Evolutionary conservation across 768 basidiomycete species (phyloP), one percentile per base, ranked within the genome.

Genomic region (Amanita exitialis): DNA sequence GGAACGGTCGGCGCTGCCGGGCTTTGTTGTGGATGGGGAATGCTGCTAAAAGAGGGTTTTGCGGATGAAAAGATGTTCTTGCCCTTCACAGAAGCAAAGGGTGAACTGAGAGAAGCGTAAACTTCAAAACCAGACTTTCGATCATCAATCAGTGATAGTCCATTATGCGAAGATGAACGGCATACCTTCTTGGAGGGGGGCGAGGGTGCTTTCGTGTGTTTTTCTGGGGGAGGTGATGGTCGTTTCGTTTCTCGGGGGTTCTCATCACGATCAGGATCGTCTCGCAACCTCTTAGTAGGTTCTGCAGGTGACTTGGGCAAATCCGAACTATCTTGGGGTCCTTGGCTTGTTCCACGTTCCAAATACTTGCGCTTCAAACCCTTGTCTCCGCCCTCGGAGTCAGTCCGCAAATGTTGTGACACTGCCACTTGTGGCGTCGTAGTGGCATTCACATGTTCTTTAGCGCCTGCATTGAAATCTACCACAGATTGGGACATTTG

Each of bases 71-170:
- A 78, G 20, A 73, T 56, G 59, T 77, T 85, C 53, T 82, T 76
- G 43, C 85, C 87, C 57, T 82, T 86, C 59, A 86, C 79, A 43
- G 76, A 65, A 12, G 83, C 80, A 58, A 90, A 90, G 4, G 87
- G 86, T 2, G 87, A 89, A 50, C 71, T 75, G 9, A 78, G 69
- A 2, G 85, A 82, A 10, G 87, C 86, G 58, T 88, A 90, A 2
- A 86, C 83, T 76, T 83, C 81, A 64, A 90, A 90, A 21, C 87
- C 87, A 48, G 77, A 69, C 84, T 85, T 52, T 8, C 53, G 45
- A 44, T 18, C 23, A 16, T 20, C 42, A 36, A 25, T 50, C 38
- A 50, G 13, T 21, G 15, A 23, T 6, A 12, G 3, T 13, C 23
- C 12, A 23, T 10, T 13, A 28, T 8, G 16, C 52, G 55, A 49